phyloP scores from a whole-genome alignment of 805 yeast genomes.

The Candida maltosa region DNA sequence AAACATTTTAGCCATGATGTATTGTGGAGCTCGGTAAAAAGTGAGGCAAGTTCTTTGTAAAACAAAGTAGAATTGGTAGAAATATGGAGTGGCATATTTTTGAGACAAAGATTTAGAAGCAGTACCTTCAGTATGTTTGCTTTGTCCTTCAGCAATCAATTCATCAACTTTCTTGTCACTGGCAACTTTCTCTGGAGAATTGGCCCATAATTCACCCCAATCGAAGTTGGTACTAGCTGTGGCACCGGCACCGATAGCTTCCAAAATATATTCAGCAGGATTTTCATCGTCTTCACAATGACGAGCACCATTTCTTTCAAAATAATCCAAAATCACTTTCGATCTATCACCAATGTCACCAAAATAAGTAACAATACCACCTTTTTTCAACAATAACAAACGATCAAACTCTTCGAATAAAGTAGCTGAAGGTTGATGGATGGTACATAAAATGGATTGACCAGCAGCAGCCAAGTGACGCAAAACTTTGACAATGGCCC shows the following conservation, averaged over 20 bases:
- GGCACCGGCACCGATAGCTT: slow-evolving; percentile 77
- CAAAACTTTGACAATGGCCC: slow-evolving; percentile 54
- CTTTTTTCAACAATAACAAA: slow-evolving; percentile 26
- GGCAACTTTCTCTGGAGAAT: slow-evolving; percentile 14
- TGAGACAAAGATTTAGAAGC: slow-evolving; percentile 3
- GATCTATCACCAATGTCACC: slow-evolving; percentile 25
- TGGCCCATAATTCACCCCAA: slow-evolving; percentile 63
- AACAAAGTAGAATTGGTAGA: slow-evolving; percentile 16
- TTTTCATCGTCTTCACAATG: slow-evolving; percentile 50
- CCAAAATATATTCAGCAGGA: slow-evolving; percentile 29
- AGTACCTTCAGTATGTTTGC: not conserved
- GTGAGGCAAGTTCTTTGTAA: slow-evolving; percentile 13
- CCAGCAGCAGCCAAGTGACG: slow-evolving; percentile 42
- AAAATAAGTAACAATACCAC: slow-evolving; percentile 22
- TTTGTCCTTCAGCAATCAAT: slow-evolving; percentile 7
- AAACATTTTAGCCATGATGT: slow-evolving; percentile 38
- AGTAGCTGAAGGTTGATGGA: slow-evolving; percentile 51
- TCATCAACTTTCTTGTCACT: slow-evolving; percentile 11
- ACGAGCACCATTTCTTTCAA: slow-evolving; percentile 40
- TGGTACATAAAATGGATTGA: slow-evolving; percentile 71
- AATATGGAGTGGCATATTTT: slow-evolving; percentile 16
- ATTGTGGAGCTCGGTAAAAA: slow-evolving; percentile 40
- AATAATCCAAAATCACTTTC: slow-evolving; percentile 13
- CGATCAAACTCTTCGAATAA: slow-evolving; percentile 38
- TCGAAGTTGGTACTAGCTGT: slow-evolving; percentile 57